Base-by-base conservation (phyloP, 306 rosid species). In the Glycine tomentella region DNA sequence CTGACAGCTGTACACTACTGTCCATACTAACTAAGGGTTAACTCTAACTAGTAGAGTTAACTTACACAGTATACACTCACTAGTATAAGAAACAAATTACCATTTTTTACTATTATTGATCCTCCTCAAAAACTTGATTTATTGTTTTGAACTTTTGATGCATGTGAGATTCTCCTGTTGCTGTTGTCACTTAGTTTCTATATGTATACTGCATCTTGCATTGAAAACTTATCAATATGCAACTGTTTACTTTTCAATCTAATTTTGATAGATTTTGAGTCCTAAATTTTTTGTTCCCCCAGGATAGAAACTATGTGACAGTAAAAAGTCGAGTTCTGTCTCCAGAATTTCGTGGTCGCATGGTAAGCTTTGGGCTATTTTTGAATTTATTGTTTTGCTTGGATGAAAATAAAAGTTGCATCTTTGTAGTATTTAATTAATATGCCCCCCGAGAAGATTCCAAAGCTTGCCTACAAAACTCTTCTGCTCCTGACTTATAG, bases 301-400 rank as follows among this genome's bases (percentile, higher is more conserved):
- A 95, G 99, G 97, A 90, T 76, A 89, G 98, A 69, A 90, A 86
- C 63, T 96, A 96, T 34, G 91, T 96, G 84, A 89, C 90, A 34
- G 88, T 87, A 63, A 96, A 92, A 90, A 88, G 69, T 75, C 97
- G 97, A 56, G 93, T 93, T 52, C 82, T 93, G 46, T 83, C 86
- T 87, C 99, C 99, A 36, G 99, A 96, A 82, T 96, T 93, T 77
- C 98, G 98, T 83, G 98, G 99, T 72, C 98, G 99, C 49, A 96
- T 96, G 99, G 99, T 95, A 89, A 76, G 94, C 59, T 74, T 80
- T 64, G 74, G 70, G 57, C 33, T 59, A 51, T 69, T 76, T 61
- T 76, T 70, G 53, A 75, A 20, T 71, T 57, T 56, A 20, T 66
- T 55, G 36, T 82, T 81, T 52, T 61, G 12, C 53, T 31, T 17